phyloP scores from a whole-genome alignment of 1,139 yeast species.

The Hyphopichia pseudoburtonii region DNA sequence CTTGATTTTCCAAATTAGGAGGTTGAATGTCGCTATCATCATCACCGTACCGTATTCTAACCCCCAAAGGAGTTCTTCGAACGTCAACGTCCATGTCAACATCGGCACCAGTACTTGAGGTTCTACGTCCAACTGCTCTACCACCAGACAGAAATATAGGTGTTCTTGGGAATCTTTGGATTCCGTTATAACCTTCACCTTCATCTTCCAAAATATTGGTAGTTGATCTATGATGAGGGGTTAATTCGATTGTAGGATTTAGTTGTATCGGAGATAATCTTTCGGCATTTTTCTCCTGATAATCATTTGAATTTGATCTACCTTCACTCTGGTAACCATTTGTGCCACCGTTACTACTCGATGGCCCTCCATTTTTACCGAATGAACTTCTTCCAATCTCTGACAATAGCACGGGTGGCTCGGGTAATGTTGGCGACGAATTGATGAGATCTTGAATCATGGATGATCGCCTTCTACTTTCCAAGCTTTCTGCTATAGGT shows the following conservation, averaged over 20 bases:
- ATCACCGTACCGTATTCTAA: conserved; percentile 20
- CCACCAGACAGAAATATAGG: conserved; percentile 37
- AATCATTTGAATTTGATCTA: conserved; percentile 11
- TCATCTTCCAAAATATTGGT: conserved; percentile 8
- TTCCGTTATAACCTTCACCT: conserved; percentile 25
- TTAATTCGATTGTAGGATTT: conserved; percentile 18
- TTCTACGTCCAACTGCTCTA: conserved; percentile 15
- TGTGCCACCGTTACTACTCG: conserved; percentile 7
- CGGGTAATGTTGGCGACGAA: conserved; percentile 54
- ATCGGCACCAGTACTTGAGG: conserved; percentile 18
- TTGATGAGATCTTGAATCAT: conserved; percentile 43
- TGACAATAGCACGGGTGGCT: conserved; percentile 43
- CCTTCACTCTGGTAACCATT: conserved; percentile 7
- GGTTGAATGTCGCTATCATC: conserved; percentile 40
- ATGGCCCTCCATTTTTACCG: conserved; percentile 4
- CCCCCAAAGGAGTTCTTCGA: conserved; percentile 28
- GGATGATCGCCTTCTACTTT: conserved; percentile 34
- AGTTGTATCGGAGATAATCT: conserved; percentile 24
- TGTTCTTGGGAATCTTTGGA: conserved; percentile 51
- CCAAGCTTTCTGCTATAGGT: conserved; percentile 17
- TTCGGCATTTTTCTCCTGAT: conserved; percentile 12
- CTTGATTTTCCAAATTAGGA: conserved; percentile 23
- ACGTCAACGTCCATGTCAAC: conserved; percentile 11
- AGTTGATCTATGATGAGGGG: conserved; percentile 15
- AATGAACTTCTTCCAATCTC: conserved; percentile 22